These are phyloP conservation scores for Rhodomyrtus psidioides DNA, from an alignment of 441 rosid species.

Conservation along the genomic window DNA sequence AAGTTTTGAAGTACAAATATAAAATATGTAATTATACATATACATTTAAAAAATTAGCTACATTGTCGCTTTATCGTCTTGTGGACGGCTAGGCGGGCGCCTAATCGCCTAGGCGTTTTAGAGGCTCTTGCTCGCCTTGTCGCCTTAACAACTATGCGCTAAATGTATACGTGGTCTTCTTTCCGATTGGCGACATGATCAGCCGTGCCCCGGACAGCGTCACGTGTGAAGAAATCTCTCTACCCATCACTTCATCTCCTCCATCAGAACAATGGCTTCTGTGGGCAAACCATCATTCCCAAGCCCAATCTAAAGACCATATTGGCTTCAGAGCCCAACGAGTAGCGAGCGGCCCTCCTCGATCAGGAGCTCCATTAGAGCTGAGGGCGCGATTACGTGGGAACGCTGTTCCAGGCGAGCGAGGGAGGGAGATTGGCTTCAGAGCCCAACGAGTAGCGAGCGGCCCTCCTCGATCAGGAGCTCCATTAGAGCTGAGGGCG, in stretches of 20 bases:
- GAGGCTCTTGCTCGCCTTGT: too few species aligned
- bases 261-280: background rate
- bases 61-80: too few species aligned
- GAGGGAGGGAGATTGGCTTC: conserved; percentile 4
- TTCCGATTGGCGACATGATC: too few species aligned
- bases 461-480: background rate
- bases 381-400: background rate
- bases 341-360: background rate
- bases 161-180: background rate
- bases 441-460: background rate
- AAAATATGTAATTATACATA: too few species aligned
- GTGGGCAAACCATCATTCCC: background rate
- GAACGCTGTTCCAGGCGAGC: background rate
- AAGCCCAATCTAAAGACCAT: background rate
- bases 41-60: too few species aligned
- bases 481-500: background rate
- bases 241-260: background rate
- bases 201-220: too few species aligned
- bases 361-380: background rate
- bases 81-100: too few species aligned
- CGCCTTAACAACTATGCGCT: too few species aligned
- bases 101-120: too few species aligned
- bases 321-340: background rate
- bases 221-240: background rate
- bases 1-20: too few species aligned